These are phyloP conservation scores for Fomitiporia mediterranea DNA, from an alignment of 1,284 basidiomycete species.

Conservation along the genomic window DNA sequence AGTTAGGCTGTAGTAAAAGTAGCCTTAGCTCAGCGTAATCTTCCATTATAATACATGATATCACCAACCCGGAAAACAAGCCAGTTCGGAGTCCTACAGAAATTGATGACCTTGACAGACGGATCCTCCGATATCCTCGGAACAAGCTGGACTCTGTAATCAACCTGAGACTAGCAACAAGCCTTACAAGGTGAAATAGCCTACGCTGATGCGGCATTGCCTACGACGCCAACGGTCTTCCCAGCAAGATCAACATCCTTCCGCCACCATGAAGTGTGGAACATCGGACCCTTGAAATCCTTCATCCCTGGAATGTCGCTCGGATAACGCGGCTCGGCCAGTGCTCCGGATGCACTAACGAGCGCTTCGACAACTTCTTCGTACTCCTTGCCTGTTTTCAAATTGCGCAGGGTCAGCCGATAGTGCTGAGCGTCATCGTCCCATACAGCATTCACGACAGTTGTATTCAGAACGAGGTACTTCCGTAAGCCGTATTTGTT, in stretches of 20 bases:
- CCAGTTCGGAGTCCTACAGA: slow-evolving; percentile 50
- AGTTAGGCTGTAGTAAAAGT: slow-evolving; percentile 27
- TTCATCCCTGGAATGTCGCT: slow-evolving; percentile 41
- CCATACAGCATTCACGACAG: slow-evolving; percentile 44
- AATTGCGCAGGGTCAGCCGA: slow-evolving; percentile 35
- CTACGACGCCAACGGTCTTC: slow-evolving; percentile 57
- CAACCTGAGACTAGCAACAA: no score
- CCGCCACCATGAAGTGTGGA: slow-evolving; percentile 55
- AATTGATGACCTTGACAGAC: slow-evolving; percentile 45
- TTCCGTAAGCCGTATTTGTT: slow-evolving; percentile 33
- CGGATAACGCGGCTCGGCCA: slow-evolving; percentile 39
- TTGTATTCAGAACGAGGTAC: slow-evolving; percentile 39
- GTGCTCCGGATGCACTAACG: slow-evolving; percentile 25
- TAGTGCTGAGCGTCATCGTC: slow-evolving; percentile 37
- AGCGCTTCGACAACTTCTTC: slow-evolving; percentile 22
- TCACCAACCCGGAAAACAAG: slow-evolving; percentile 37
- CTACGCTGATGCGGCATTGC: slow-evolving; percentile 59
- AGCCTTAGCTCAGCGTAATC: no score
- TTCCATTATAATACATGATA: no score
- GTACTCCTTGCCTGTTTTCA: slow-evolving; percentile 19
- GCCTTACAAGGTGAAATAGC: no score
- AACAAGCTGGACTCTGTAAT: slow-evolving; percentile 55
- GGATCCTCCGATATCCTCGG: slow-evolving; percentile 46
- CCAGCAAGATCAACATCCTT: slow-evolving; percentile 48
- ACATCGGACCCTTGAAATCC: slow-evolving; percentile 45